Conservation (phyloP, 139 green algal species). For the Tetratostichococcus sp. region DNA sequence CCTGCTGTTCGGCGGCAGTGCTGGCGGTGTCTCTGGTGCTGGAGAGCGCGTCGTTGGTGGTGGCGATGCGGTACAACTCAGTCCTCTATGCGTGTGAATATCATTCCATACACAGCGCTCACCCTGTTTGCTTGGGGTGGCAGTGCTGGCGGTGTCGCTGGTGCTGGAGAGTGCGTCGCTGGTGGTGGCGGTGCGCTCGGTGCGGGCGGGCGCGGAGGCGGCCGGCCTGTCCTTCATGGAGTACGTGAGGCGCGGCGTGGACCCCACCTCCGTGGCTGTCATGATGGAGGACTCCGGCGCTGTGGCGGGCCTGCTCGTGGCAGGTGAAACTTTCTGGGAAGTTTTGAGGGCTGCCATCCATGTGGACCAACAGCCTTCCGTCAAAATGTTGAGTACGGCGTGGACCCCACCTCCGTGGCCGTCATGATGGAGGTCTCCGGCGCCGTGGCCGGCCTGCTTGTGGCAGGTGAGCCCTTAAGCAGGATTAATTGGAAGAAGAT, state of each 20-base stretch:
- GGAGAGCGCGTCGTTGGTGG: too few relatives aligned
- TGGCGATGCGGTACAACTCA: too few relatives aligned
- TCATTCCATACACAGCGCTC: too few relatives aligned
- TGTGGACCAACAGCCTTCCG: too few relatives aligned
- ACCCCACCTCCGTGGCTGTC: constrained; percentile 86
- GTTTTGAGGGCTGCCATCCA: neutral
- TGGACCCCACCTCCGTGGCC: constrained; percentile 82
- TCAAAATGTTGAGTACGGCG: too few relatives aligned
- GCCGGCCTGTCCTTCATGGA: constrained; percentile 45
- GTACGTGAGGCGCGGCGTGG: constrained; percentile 64
- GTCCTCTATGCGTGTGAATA: too few relatives aligned
- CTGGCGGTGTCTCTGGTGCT: neutral
- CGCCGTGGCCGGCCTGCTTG: neutral
- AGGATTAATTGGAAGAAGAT: too few relatives aligned
- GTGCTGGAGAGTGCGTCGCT: constrained; percentile 79
- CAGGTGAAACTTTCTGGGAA: constrained; percentile 22
- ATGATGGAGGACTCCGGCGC: constrained; percentile 87
- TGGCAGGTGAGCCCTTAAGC: neutral
- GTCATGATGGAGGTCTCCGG: constrained; percentile 88
- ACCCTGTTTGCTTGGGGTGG: too few relatives aligned
- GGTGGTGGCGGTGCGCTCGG: constrained; percentile 57
- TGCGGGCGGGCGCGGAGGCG: constrained; percentile 41
- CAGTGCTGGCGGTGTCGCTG: constrained; percentile 66
- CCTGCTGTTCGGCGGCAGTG: too few relatives aligned
- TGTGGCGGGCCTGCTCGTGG: constrained; percentile 66